phyloP scores from a whole-genome alignment of 2,329 filamentous ascomycete genomes.

The Paradendryphiella salina region DNA sequence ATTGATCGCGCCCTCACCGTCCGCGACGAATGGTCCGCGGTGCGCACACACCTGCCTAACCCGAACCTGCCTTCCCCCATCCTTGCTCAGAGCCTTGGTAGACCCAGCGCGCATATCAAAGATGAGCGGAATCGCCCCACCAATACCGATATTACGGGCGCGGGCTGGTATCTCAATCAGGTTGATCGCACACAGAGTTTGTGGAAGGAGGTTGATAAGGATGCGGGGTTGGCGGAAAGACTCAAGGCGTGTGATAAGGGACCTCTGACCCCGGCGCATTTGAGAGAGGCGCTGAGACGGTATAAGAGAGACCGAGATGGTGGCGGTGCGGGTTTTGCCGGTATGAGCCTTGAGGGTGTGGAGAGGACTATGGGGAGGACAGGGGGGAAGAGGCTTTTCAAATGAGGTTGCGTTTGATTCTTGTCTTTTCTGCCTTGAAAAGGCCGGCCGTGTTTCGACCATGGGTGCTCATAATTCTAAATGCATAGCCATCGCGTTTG shows the following conservation, averaged over 20 bases:
- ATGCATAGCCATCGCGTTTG: constrained; percentile 21
- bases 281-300: constrained; percentile 71
- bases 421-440: too few relatives aligned
- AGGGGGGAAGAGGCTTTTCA: constrained; percentile 53
- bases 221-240: constrained; percentile 32
- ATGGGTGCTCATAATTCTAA: not conserved
- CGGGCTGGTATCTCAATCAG: constrained; percentile 32
- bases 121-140: constrained; percentile 35
- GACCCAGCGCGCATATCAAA: constrained; percentile 37
- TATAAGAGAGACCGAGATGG: constrained; percentile 67
- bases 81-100: constrained; percentile 32
- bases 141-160: constrained; percentile 32
- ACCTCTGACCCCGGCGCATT: constrained; percentile 72
- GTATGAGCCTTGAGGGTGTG: constrained; percentile 54
- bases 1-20: constrained; percentile 72
- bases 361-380: constrained; percentile 51
- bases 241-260: constrained; percentile 48
- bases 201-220: constrained; percentile 36
- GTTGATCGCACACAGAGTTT: constrained; percentile 28
- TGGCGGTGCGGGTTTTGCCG: constrained; percentile 59
- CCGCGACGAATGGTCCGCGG: constrained; percentile 70
- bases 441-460: too few relatives aligned
- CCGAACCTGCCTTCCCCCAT: constrained; percentile 31
- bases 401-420: constrained; percentile 24
- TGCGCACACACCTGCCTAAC: constrained; percentile 45